Evolutionary conservation across 495 filamentous ascomycete species (phyloP), one percentile per base, ranked within the genome.

Genomic region (Aspergillus baeticus): DNA sequence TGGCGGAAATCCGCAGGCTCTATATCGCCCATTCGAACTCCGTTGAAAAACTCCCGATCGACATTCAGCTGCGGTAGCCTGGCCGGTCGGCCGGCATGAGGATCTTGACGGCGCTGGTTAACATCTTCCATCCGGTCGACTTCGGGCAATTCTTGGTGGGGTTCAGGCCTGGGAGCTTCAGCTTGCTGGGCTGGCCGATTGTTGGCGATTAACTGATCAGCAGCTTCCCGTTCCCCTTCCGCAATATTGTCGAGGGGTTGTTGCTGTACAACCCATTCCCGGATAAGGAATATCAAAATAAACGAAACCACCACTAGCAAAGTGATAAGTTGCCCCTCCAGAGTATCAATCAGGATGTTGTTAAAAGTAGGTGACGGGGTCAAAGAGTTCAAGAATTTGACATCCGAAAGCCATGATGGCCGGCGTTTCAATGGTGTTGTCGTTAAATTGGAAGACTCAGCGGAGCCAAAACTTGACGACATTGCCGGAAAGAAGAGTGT

Each of bases 181-280:
- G 62, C 57, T 8, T 54, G 56, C 31, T 69, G 64, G 39, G 69
- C 63, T 5, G 57, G 54, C 7, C 63, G 69, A 41, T 74, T 68
- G 31, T 77, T 75, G 3, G 71, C 76, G 22, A 75, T 76, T 31
- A 78, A 55, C 33, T 67, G 55, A 56, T 74, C 41, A 44, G 76
- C 66, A 36, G 74, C 66, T 55, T 81, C 70, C 23, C 76, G 61
- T 63, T 83, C 71, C 63, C 82, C 71, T 71, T 86, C 66, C 17
- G 71, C 76, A 42, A 84, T 73, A 53, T 84, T 81, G 33, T 81
- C 77, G 57, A 88, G 88, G 10, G 92, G 92, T 65, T 97, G 95
- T 66, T 98, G 94, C 64, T 98, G 93, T 6, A 98, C 91, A 36
- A 99, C 94, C 84, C 96, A 99, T 72, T 99, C 94, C 15, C 94